A percentile compares a stretch with the other conserved stretches of the same genome.
Evolutionary conservation across 2,329 filamentous ascomycete species (phyloP).

Genomic region (Ceratocystis lukuohia): DNA sequence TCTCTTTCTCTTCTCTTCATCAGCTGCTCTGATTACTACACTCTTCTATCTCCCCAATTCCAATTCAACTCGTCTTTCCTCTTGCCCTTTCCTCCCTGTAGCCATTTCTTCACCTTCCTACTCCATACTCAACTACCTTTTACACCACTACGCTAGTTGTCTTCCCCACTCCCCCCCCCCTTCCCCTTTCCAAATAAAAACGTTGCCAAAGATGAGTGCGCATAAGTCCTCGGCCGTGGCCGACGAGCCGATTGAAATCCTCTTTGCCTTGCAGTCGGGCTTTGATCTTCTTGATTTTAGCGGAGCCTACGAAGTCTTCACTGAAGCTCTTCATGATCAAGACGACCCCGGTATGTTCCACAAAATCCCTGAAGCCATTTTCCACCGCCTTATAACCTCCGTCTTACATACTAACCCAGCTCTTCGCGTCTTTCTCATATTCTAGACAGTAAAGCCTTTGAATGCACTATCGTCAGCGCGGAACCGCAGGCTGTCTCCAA

Average conservation of each 20-base stretch:
- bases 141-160: background rate
- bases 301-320: conserved; percentile 41
- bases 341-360: conserved; percentile 37
- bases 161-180: background rate
- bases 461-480: conserved; percentile 40
- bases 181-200: conserved; percentile 17
- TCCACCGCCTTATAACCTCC: background rate
- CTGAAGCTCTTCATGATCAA: conserved; percentile 38
- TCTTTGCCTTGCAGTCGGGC: conserved; percentile 47
- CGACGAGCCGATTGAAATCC: conserved; percentile 46
- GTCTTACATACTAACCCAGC: background rate
- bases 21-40: background rate
- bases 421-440: background rate
- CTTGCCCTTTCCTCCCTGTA: background rate
- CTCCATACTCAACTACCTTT: background rate
- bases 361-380: background rate
- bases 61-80: background rate
- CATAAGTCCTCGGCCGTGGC: conserved; percentile 45
- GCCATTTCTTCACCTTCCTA: background rate
- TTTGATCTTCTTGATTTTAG: conserved; percentile 48
- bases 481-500: conserved; percentile 43
- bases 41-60: background rate
- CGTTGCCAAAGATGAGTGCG: conserved; percentile 40
- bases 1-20: background rate
- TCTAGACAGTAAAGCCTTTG: conserved; percentile 43